These are phyloP conservation scores for Gymnopilus junonius DNA, from an alignment of 768 basidiomycete genomes.

Conservation along the genomic window DNA sequence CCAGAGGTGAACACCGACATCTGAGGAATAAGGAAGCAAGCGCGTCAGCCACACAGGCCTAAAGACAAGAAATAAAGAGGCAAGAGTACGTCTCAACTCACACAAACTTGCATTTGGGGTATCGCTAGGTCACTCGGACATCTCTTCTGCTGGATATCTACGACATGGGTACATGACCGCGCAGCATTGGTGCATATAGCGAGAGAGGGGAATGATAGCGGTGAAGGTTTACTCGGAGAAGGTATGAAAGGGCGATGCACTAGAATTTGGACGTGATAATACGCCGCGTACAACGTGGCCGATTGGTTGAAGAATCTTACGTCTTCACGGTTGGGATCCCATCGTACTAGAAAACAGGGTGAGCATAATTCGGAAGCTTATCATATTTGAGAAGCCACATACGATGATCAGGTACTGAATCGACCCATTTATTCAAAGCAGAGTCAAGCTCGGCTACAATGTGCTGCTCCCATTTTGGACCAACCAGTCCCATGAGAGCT, in stretches of 20 bases:
- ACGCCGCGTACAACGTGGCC: slow-evolving; percentile 51
- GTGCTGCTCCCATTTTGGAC: slow-evolving; percentile 66
- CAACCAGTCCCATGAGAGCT: slow-evolving; percentile 63
- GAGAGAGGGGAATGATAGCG: slow-evolving; percentile 63
- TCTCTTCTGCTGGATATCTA: slow-evolving; percentile 58
- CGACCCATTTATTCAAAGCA: slow-evolving; percentile 73
- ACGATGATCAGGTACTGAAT: slow-evolving; percentile 66
- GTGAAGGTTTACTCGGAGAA: slow-evolving; percentile 50
- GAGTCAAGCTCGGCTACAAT: slow-evolving; percentile 76
- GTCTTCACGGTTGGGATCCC: slow-evolving; percentile 54
- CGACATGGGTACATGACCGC: slow-evolving; percentile 78
- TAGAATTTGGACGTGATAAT: slow-evolving; percentile 70
- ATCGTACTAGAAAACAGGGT: slow-evolving; percentile 42
- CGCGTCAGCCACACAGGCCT: neutral
- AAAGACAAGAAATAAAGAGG: neutral
- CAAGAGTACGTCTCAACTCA: neutral
- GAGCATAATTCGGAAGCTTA: neutral
- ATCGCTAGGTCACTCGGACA: slow-evolving; percentile 22
- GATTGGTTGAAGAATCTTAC: slow-evolving; percentile 61
- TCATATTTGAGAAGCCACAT: slow-evolving; percentile 20
- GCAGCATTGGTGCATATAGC: slow-evolving; percentile 84
- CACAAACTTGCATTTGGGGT: slow-evolving; percentile 41
- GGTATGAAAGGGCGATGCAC: slow-evolving; percentile 83
- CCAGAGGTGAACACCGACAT: slow-evolving; percentile 48
- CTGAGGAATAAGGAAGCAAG: slow-evolving; percentile 22